Evolutionary conservation across 1,284 basidiomycete genomes (phyloP), one percentile per base, ranked within the genome.

Genomic region (Polyporus tsugae): DNA sequence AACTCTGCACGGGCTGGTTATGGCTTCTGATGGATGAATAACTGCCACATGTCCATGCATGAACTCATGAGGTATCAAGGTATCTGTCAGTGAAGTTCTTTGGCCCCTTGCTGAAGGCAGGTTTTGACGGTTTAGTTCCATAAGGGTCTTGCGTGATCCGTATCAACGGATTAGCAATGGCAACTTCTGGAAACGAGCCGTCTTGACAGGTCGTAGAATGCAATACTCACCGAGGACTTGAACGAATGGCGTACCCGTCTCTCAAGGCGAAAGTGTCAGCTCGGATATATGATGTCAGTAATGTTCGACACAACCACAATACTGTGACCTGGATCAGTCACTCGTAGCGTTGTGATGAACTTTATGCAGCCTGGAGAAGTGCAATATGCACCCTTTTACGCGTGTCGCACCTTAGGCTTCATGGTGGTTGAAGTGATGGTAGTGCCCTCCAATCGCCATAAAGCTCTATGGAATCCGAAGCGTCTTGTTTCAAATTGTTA

Each of bases 401-500:
- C 13, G 38, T 41, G 25, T 17, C 6, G 38, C 36, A 29, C 6
- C 4, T 38, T 38, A 11, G 55, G 19, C 55, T n/a, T 58, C 35
- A 38, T 38, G 35, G 55, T 7, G 36, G 19, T 58, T 22, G 33
- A 35, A n/a, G 17, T 6, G 33, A 58, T 9, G 7, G 13, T 22
- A 13, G 15, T 13, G 36, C 55, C 33, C 35, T 22, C n/a, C 10
- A 29, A 6, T 38, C 38, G 25, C 3, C 55, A 35, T 58, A 19
- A 58, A 38, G 55, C 6, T 22, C 55, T 36, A 11, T 22, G 19
- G 57, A 52, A 52, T 52, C 19, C n/a, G 44, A n/a, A 52, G 10
- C 22, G 25, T 60, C 64, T 39, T 61, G 60, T 62, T 57, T 62
- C 60, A 55, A 15, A 60, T 41, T 1, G 22, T 6, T 41, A 15